Percentiles rank a stretch among this genome's conserved stretches.
Conservation (phyloP, 2,329 filamentous ascomycete genomes). For the Thielaviopsis musarum region DNA sequence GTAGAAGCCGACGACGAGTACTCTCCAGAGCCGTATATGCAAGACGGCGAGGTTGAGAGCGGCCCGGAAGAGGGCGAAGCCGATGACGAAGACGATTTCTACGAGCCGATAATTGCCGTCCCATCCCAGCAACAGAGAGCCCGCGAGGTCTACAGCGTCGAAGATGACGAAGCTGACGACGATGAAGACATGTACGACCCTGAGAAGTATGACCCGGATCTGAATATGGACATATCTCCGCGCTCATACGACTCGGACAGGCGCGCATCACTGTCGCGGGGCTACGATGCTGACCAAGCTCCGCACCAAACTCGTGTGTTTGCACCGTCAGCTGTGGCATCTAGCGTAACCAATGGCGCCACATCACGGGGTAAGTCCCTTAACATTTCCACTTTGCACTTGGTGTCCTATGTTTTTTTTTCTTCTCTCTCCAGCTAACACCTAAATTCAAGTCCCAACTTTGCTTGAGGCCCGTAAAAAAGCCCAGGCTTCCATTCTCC, state of each 20-base stretch:
- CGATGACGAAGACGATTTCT: slow-evolving; percentile 54
- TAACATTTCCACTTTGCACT: neutral
- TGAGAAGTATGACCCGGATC: slow-evolving; percentile 3
- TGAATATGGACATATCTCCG: neutral
- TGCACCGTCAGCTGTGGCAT: neutral
- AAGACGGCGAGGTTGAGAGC: neutral
- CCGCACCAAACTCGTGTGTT: neutral
- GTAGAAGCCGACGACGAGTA: slow-evolving; percentile 2
- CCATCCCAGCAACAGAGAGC: neutral
- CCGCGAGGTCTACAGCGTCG: neutral
- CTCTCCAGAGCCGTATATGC: neutral
- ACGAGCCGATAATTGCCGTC: slow-evolving; percentile 24
- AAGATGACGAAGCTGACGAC: slow-evolving; percentile 12
- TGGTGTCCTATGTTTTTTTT: neutral
- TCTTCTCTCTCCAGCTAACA: neutral
- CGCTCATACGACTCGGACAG: slow-evolving; percentile 7
- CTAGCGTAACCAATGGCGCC: neutral
- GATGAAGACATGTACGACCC: slow-evolving; percentile 9
- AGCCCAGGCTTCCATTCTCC: slow-evolving; percentile 50
- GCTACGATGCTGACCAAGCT: neutral
- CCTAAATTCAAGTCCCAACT: neutral
- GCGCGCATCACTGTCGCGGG: neutral
- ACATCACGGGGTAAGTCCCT: neutral
- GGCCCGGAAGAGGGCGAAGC: slow-evolving; percentile 25
- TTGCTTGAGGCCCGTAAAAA: slow-evolving; percentile 31